A percentile compares a stretch with the other conserved stretches of the same genome.
phyloP scores from a whole-genome alignment of 257 asterid genomes.

The Haberlea rhodopensis region DNA sequence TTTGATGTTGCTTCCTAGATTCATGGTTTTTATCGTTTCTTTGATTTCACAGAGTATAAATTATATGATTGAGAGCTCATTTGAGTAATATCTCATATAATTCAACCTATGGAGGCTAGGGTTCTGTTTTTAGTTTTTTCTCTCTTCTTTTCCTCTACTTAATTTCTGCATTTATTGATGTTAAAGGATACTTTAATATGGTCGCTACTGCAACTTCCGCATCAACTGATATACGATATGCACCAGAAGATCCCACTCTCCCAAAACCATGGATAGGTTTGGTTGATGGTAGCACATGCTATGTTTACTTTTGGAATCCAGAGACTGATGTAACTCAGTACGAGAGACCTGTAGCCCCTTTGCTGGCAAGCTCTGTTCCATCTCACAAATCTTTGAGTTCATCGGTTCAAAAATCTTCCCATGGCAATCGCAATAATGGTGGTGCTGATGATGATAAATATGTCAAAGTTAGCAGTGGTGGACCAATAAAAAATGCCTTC shows the following conservation, averaged over 20 bases:
- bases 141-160: background rate
- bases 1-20: constrained; percentile 5
- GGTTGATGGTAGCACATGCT: constrained; percentile 84
- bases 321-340: constrained; percentile 92
- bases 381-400: constrained; percentile 57
- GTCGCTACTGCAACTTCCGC: constrained; percentile 54
- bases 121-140: background rate
- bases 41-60: background rate
- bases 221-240: constrained; percentile 57
- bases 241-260: constrained; percentile 94
- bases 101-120: background rate
- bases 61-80: background rate
- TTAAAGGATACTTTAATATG: constrained; percentile 46
- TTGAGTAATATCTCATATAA: background rate
- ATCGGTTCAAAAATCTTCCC: constrained; percentile 57
- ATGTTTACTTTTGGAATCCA: constrained; percentile 92
- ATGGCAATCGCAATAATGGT: constrained; percentile 31
- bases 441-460: constrained; percentile 44
- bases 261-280: constrained; percentile 97
- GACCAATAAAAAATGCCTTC: constrained; percentile 33
- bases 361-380: constrained; percentile 38
- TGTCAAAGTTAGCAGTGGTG: constrained; percentile 48
- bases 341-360: constrained; percentile 64
- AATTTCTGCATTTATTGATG: constrained; percentile 12
- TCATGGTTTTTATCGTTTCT: background rate